Conservation (phyloP, 2,329 filamentous ascomycete genomes). For the Phaeosphaeriaceae sp. region DNA sequence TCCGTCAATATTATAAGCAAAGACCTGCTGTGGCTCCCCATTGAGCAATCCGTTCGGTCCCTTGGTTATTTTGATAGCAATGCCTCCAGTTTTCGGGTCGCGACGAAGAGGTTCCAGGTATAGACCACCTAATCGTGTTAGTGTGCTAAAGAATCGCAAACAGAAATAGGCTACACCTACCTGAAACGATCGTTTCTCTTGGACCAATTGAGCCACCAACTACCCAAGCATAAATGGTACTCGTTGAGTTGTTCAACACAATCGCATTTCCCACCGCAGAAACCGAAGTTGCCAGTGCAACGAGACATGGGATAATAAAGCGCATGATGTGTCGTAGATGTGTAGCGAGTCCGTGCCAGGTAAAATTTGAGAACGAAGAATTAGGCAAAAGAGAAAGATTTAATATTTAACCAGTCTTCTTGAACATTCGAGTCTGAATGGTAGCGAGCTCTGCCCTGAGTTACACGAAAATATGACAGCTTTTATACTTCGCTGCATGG, state of each 20-base stretch:
- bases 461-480: not conserved
- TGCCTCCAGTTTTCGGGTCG: slow-evolving; percentile 28
- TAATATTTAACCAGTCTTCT: not conserved
- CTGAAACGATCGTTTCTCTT: slow-evolving; percentile 19
- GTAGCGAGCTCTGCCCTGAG: too few species aligned
- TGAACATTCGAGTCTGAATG: too few species aligned
- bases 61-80: slow-evolving; percentile 37
- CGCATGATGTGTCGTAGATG: slow-evolving; percentile 17
- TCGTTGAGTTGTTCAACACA: slow-evolving; percentile 30
- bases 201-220: slow-evolving; percentile 26
- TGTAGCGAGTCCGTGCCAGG: slow-evolving; percentile 1
- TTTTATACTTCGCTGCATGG: not conserved
- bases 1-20: slow-evolving; percentile 32
- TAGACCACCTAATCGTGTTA: slow-evolving; percentile 15
- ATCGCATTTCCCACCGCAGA: slow-evolving; percentile 31
- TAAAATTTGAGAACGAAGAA: not conserved
- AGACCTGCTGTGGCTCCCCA: slow-evolving; percentile 28
- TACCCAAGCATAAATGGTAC: slow-evolving; percentile 32
- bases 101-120: slow-evolving; percentile 28
- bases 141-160: not conserved
- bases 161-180: slow-evolving; percentile 5
- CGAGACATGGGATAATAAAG: slow-evolving; percentile 13
- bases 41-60: slow-evolving; percentile 24
- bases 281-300: slow-evolving; percentile 23
- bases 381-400: not conserved